Percentiles rank a stretch among this genome's conserved stretches.
Conservation (phyloP, 1,139 yeast genomes). For the Pneumocystis sp. region DNA sequence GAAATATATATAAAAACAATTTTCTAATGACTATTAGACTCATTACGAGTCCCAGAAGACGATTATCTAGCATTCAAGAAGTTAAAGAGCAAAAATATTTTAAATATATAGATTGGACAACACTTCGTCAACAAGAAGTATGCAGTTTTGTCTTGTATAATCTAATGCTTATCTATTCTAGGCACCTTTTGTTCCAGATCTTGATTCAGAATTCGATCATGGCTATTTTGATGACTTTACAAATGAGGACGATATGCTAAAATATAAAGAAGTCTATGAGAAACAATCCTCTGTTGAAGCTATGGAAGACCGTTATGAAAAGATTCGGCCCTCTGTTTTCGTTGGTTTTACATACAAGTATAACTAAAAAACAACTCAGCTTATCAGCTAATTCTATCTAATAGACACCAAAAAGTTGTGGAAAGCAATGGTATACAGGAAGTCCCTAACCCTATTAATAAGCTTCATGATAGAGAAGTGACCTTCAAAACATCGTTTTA, state of each 20-base stretch:
- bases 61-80: constrained; percentile 67
- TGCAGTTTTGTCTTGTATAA: background rate
- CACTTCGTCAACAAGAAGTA: constrained; percentile 41
- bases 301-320: constrained; percentile 46
- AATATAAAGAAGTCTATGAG: constrained; percentile 90
- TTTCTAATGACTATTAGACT: constrained; percentile 26
- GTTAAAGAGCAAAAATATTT: constrained; percentile 70
- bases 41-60: constrained; percentile 62
- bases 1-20: background rate
- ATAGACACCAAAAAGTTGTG: background rate
- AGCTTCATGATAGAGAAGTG: background rate
- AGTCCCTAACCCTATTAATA: background rate
- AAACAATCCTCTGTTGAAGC: constrained; percentile 75
- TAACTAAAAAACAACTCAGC: constrained; percentile 17
- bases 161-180: constrained; percentile 7
- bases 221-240: constrained; percentile 97
- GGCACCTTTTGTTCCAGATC: constrained; percentile 94
- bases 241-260: constrained; percentile 92
- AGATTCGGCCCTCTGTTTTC: constrained; percentile 50
- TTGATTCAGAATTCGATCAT: constrained; percentile 94
- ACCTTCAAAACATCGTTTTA: background rate
- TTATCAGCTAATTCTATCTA: background rate
- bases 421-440: background rate
- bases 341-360: constrained; percentile 96
- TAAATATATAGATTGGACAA: constrained; percentile 64